Evolutionary conservation across 73 alveolate genomes (phyloP).

Genomic region (Vitrella brassicaformis): DNA sequence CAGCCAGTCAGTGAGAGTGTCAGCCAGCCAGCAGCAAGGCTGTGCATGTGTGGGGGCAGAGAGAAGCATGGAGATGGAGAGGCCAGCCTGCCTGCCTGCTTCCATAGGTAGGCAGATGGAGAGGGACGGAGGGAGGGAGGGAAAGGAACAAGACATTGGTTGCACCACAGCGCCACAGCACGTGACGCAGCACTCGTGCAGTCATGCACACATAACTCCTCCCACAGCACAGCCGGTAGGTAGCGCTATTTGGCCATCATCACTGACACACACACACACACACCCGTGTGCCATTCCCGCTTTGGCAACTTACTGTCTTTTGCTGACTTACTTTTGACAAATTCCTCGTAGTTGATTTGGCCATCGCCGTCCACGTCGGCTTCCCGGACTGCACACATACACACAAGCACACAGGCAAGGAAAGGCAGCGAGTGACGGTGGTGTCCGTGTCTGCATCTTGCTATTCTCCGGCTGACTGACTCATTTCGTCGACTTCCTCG

Average conservation of each 20-base stretch:
- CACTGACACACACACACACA: no score
- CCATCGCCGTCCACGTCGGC: conserved; percentile 44
- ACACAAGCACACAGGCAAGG: not conserved
- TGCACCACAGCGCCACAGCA: not conserved
- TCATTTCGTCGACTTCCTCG: conserved; percentile 56
- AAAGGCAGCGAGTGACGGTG: no score
- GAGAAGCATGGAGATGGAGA: no score
- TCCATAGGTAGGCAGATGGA: no score
- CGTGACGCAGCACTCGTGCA: no score
- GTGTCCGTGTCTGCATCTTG: conserved; percentile 31
- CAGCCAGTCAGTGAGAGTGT: no score
- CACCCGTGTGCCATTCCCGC: not conserved
- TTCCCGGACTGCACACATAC: not conserved
- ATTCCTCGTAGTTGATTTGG: conserved; percentile 47
- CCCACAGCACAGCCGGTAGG: no score
- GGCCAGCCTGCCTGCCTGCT: no score
- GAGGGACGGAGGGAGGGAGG: not conserved
- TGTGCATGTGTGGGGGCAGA: no score
- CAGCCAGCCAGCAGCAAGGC: no score
- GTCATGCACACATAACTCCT: no score
- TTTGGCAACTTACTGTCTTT: not conserved
- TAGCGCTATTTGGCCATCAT: no score
- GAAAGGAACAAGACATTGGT: not conserved
- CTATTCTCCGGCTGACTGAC: not conserved
- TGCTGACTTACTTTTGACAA: conserved; percentile 55